These are phyloP conservation scores for Sugiyamaella qingdaonensis DNA, from an alignment of 805 yeast species.

Conservation along the genomic window DNA sequence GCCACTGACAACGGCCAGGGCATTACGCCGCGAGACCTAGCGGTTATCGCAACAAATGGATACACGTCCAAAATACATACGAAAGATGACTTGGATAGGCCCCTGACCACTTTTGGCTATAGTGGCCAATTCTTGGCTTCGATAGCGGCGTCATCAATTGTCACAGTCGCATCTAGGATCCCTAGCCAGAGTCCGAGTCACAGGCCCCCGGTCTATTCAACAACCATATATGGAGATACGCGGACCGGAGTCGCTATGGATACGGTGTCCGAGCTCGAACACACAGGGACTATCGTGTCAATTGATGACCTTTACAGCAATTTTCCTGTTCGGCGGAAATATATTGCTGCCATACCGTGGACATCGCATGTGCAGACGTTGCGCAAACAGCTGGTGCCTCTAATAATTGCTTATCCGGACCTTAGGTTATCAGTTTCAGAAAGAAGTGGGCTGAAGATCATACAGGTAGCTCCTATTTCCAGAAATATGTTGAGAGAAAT, in stretches of 20 bases:
- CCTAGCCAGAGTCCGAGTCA: background rate
- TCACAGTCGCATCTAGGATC: conserved; percentile 41
- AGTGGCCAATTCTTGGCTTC: conserved; percentile 55
- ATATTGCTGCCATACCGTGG: background rate
- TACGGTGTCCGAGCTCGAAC: background rate
- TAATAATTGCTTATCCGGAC: conserved; percentile 3
- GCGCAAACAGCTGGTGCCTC: conserved; percentile 7
- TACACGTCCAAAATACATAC: conserved; percentile 44
- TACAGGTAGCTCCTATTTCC: background rate
- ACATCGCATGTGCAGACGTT: conserved; percentile 2
- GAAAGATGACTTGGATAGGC: conserved; percentile 29
- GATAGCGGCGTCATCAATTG: conserved; percentile 37
- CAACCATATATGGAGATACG: background rate
- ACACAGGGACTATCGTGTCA: conserved; percentile 22
- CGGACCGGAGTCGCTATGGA: background rate
- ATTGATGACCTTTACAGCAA: conserved; percentile 22
- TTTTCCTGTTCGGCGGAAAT: conserved; percentile 26
- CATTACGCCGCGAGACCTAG: conserved; percentile 43
- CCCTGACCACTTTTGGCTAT: conserved; percentile 11
- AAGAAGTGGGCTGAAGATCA: background rate
- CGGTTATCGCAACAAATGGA: conserved; percentile 38
- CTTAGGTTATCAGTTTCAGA: conserved; percentile 6
- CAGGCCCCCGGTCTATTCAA: background rate
- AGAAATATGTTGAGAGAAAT: background rate
- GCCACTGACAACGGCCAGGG: conserved; percentile 66